Percentiles rank a stretch among this genome's conserved stretches.
These are phyloP conservation scores for Podospora pseudocomata DNA, from an alignment of 495 filamentous ascomycete species.

Conservation along the genomic window DNA sequence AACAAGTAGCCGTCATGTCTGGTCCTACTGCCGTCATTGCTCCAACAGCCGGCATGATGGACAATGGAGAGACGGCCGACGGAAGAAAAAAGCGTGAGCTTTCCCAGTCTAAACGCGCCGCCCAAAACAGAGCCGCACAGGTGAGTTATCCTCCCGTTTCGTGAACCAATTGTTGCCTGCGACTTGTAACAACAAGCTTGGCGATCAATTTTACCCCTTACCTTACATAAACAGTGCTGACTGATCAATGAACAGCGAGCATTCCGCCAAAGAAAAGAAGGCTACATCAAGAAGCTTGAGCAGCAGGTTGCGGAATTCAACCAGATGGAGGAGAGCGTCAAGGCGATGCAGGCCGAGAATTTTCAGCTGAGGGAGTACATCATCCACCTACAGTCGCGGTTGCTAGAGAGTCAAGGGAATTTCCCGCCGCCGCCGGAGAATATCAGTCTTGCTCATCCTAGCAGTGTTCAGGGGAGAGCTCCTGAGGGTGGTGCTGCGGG, in stretches of 20 bases:
- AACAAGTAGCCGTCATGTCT: slow-evolving; percentile 26
- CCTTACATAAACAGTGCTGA: slow-evolving; percentile 10
- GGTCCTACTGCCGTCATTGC: slow-evolving; percentile 19
- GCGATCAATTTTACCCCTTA: neutral
- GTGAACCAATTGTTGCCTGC: slow-evolving; percentile 32
- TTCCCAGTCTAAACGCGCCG: slow-evolving; percentile 90
- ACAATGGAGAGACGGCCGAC: slow-evolving; percentile 33
- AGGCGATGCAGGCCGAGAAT: slow-evolving; percentile 78
- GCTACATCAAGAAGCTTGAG: slow-evolving; percentile 95
- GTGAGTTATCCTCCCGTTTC: slow-evolving; percentile 44
- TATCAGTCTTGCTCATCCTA: slow-evolving; percentile 33
- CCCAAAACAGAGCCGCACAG: slow-evolving; percentile 96
- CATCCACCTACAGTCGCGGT: slow-evolving; percentile 81
- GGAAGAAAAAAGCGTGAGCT: slow-evolving; percentile 73
- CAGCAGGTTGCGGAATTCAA: slow-evolving; percentile 78
- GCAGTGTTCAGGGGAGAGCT: slow-evolving; percentile 20
- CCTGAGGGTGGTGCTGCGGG: neutral
- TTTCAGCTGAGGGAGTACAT: slow-evolving; percentile 88
- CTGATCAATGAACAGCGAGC: slow-evolving; percentile 60
- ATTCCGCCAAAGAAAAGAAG: slow-evolving; percentile 96
- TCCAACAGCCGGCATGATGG: slow-evolving; percentile 10
- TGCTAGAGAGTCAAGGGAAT: slow-evolving; percentile 78
- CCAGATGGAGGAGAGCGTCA: slow-evolving; percentile 64
- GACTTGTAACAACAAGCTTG: slow-evolving; percentile 7
- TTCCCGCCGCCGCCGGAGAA: slow-evolving; percentile 72